Conservation (phyloP, 1,139 yeast species). For the Lodderomyces orthopsilosis region DNA sequence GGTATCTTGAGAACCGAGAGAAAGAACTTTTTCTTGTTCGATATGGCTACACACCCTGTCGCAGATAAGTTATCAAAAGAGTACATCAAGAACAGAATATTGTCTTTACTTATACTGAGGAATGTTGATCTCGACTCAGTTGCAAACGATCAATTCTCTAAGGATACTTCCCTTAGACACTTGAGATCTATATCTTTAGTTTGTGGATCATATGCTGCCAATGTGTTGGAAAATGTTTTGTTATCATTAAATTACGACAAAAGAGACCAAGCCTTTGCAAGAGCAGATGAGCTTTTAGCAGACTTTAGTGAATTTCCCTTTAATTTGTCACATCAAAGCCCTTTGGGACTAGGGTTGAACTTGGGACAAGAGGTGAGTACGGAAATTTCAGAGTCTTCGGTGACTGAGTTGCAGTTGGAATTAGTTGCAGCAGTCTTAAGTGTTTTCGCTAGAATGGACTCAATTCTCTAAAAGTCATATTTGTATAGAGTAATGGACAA, state of each 20-base stretch:
- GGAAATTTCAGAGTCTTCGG: conserved; percentile 62
- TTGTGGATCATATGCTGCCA: conserved; percentile 92
- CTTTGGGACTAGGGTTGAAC: conserved; percentile 75
- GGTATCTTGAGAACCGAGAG: conserved; percentile 96
- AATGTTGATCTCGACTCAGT: conserved; percentile 53
- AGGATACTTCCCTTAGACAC: conserved; percentile 62
- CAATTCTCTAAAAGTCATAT: conserved; percentile 30
- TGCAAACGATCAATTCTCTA: conserved; percentile 63
- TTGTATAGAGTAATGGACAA: not conserved
- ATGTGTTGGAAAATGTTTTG: conserved; percentile 88
- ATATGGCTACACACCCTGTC: conserved; percentile 98
- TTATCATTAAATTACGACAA: conserved; percentile 78
- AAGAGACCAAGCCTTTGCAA: conserved; percentile 87
- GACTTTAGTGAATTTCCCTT: conserved; percentile 92
- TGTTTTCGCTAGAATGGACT: conserved; percentile 61
- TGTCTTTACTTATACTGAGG: conserved; percentile 68
- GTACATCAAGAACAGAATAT: conserved; percentile 71
- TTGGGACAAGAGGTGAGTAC: conserved; percentile 63
- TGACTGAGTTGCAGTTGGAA: conserved; percentile 70
- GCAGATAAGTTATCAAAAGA: conserved; percentile 81
- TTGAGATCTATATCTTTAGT: conserved; percentile 80
- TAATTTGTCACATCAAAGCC: conserved; percentile 48
- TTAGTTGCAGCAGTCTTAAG: conserved; percentile 84
- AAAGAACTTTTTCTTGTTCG: conserved; percentile 88
- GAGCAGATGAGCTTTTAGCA: conserved; percentile 85